Evolutionary conservation across 2,329 filamentous ascomycete species (phyloP), one percentile per base, ranked within the genome.

Genomic region (Aquanectria penicillioides): DNA sequence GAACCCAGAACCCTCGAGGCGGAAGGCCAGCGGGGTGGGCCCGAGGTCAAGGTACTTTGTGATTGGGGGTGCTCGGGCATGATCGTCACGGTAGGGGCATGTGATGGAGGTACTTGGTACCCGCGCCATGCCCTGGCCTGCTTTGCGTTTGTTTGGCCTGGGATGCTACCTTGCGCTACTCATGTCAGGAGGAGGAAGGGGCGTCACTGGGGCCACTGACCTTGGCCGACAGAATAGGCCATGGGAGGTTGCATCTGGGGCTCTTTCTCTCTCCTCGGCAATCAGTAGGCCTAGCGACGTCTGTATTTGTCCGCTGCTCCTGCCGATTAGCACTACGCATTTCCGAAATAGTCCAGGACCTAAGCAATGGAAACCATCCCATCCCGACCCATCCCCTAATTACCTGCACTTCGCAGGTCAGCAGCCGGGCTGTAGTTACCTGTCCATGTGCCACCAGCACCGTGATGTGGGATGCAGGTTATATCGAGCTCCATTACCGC

Each of bases 161-260:
- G 15, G 41, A 31, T 28, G 36, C 11, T 28, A 41, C 44, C 15
- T 49, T 26, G n/a, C n/a, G n/a, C 22, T 18, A 11, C 41, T 54
- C 43, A 43, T 56, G 52, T 56, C 52, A 56, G 52, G 52, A 56
- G 52, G 52, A 56, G 54, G 54, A 57, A 51, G 47, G 54, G 54
- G 46, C 54, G 37, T n/a, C 23, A 36, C 37, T 41, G 38, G 38
- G 28, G 25, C 26, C 18, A 18, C 31, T 34, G 11, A 15, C 31
- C 31, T 7, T n/a, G 7, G 31, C n/a, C n/a, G n/a, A n/a, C n/a
- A n/a, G n/a, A n/a, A n/a, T n/a, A n/a, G n/a, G n/a, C n/a, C n/a
- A n/a, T n/a, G n/a, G n/a, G n/a, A n/a, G n/a, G n/a, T n/a, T n/a
- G n/a, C n/a, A n/a, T n/a, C 15, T 22, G 20, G 38, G 41, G 41